Evolutionary conservation across 2,329 filamentous ascomycete genomes (phyloP).

Genomic region (Verticillium albo-atrum): DNA sequence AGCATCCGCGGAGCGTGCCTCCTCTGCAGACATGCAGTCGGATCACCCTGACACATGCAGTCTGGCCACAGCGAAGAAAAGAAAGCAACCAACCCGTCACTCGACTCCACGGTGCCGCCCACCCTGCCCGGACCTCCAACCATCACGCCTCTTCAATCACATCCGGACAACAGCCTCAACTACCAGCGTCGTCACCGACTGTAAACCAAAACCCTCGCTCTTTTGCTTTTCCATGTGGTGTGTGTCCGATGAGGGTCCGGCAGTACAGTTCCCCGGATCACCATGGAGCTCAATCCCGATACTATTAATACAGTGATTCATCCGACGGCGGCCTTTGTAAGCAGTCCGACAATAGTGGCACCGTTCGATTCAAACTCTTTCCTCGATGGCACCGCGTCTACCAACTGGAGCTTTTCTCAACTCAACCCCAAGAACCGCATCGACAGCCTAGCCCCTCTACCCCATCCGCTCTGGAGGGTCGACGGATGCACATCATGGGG

Average conservation of each 20-base stretch:
- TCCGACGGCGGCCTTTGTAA: slow-evolving; percentile 48
- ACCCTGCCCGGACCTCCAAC: neutral
- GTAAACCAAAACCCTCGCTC: neutral
- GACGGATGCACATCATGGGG: slow-evolving; percentile 54
- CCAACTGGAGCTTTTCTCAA: slow-evolving; percentile 41
- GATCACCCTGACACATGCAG: neutral
- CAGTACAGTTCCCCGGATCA: slow-evolving; percentile 1
- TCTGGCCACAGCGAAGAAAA: neutral
- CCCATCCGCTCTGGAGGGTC: slow-evolving; percentile 48
- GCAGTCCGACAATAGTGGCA: neutral
- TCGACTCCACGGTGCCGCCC: neutral
- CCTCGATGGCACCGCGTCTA: neutral
- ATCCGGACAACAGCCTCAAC: neutral
- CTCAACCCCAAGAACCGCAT: slow-evolving; percentile 59
- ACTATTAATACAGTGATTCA: slow-evolving; percentile 53
- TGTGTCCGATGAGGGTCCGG: neutral
- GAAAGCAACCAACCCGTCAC: neutral
- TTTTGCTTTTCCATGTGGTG: neutral
- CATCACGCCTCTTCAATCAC: neutral
- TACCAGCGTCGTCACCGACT: neutral
- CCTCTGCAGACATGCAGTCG: neutral
- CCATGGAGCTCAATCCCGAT: slow-evolving; percentile 50
- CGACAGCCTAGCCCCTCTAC: slow-evolving; percentile 45
- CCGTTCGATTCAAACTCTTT: neutral
- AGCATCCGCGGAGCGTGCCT: neutral